Evolutionary conservation across 2,329 filamentous ascomycete genomes (phyloP).

Genomic region (Penicillium sp.): DNA sequence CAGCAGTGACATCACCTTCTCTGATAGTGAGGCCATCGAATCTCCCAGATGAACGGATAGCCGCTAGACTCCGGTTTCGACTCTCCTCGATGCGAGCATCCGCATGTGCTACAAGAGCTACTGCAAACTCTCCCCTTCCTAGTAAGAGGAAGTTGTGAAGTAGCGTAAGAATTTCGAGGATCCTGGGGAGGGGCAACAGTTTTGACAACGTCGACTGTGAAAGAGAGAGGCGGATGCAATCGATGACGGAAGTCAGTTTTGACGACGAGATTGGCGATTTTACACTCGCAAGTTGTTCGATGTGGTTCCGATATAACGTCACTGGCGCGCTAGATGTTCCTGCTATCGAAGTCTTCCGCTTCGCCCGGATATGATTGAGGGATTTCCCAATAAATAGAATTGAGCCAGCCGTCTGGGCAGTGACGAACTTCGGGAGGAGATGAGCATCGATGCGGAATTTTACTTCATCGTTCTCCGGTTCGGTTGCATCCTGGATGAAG

Average conservation of each 20-base stretch:
- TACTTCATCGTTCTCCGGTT: conserved; percentile 39
- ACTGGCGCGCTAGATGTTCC: conserved; percentile 54
- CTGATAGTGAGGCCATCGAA: conserved; percentile 68
- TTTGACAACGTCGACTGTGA: conserved; percentile 80
- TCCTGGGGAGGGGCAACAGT: conserved; percentile 71
- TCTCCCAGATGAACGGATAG: conserved; percentile 52
- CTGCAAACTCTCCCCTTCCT: conserved; percentile 83
- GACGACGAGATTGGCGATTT: conserved; percentile 69
- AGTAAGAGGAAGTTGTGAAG: conserved; percentile 85
- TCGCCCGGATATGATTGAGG: conserved; percentile 71
- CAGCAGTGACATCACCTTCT: conserved; percentile 77
- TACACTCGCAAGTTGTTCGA: conserved; percentile 62
- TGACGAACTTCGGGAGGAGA: conserved; percentile 76
- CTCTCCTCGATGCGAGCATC: conserved; percentile 73
- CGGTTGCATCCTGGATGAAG: conserved; percentile 60
- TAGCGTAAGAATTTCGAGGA: conserved; percentile 71
- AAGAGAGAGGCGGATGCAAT: conserved; percentile 72
- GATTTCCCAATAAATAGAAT: conserved; percentile 90
- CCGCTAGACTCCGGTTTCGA: conserved; percentile 56
- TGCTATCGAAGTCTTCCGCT: conserved; percentile 36
- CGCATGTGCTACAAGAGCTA: conserved; percentile 78
- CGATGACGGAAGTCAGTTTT: conserved; percentile 67
- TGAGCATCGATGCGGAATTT: conserved; percentile 58
- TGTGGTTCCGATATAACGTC: conserved; percentile 40
- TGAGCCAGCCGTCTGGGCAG: conserved; percentile 67